Conservation (phyloP, 2,329 filamentous ascomycete species). For the Diaporthe humulicola region DNA sequence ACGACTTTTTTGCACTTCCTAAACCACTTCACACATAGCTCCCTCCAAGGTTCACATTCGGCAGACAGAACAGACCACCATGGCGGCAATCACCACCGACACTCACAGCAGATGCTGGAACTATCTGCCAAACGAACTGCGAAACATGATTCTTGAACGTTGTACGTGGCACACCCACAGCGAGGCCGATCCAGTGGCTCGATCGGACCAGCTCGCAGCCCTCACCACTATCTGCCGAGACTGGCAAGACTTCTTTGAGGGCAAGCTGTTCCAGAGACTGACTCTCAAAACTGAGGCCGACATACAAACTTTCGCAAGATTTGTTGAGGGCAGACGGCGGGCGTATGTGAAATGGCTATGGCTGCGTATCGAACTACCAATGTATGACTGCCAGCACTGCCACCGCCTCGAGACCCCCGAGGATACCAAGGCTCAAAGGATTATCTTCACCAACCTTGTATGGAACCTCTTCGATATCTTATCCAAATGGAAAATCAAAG, state of each 20-base stretch:
- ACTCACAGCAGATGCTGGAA: not conserved
- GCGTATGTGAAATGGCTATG: constrained; percentile 18
- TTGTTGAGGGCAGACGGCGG: not conserved
- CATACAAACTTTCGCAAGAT: not conserved
- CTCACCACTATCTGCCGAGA: not conserved
- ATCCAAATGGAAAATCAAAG: not conserved
- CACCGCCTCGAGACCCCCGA: not conserved
- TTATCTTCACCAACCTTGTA: not conserved
- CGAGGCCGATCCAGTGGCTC: not conserved
- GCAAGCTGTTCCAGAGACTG: not conserved
- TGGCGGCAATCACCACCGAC: not conserved
- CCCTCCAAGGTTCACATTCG: not conserved
- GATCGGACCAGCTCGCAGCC: not conserved
- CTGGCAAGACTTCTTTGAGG: constrained; percentile 1
- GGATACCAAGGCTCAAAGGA: not conserved
- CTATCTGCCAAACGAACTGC: not conserved
- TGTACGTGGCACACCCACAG: not conserved
- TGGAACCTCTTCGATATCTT: not conserved
- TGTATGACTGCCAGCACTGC: constrained; percentile 22
- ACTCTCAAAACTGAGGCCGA: not conserved
- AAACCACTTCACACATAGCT: not conserved
- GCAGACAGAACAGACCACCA: not conserved
- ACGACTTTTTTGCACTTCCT: not conserved
- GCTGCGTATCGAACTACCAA: constrained; percentile 25
- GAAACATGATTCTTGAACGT: not conserved